Conservation (phyloP, 2,329 filamentous ascomycete species). For the Calonectria pseudoreteaudii region DNA sequence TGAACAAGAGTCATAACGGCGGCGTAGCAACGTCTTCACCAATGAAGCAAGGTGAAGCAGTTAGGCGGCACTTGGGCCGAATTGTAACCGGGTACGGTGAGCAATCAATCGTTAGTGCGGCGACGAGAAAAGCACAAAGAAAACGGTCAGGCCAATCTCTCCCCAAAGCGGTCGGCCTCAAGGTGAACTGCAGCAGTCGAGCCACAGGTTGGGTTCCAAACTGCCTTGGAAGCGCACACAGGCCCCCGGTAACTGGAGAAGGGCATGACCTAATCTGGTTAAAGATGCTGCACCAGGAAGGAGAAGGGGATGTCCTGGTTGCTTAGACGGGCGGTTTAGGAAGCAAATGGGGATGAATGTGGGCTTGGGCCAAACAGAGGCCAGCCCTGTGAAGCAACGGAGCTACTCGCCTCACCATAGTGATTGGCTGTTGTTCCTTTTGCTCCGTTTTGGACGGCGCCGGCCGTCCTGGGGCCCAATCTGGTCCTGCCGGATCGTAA, state of each 20-base stretch:
- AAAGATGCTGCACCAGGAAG: conserved; percentile 31
- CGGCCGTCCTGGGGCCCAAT: conserved; percentile 39
- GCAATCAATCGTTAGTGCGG: conserved; percentile 32
- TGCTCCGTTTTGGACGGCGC: conserved; percentile 44
- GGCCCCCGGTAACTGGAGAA: conserved; percentile 29
- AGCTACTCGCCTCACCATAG: conserved; percentile 40
- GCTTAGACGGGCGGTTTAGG: conserved; percentile 35
- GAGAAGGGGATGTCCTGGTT: conserved; percentile 30
- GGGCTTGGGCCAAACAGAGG: conserved; percentile 33
- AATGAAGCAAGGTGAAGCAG: conserved; percentile 36
- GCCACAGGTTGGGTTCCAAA: conserved; percentile 37
- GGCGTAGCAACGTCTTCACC: conserved; percentile 37
- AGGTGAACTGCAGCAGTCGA: conserved; percentile 39
- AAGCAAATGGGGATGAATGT: conserved; percentile 30
- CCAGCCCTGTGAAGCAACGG: conserved; percentile 32
- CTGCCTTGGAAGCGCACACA: conserved; percentile 34
- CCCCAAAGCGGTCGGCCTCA: conserved; percentile 30
- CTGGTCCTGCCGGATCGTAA: conserved; percentile 39
- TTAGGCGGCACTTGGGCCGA: conserved; percentile 36
- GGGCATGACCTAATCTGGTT: conserved; percentile 36
- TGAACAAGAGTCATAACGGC: conserved; percentile 43
- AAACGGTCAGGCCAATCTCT: conserved; percentile 24
- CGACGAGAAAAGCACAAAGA: conserved; percentile 37
- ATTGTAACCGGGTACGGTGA: conserved; percentile 34
- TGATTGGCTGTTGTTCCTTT: conserved; percentile 41